Evolutionary conservation across 2,329 filamentous ascomycete genomes (phyloP).

Genomic region (Fusarium pilosicola): DNA sequence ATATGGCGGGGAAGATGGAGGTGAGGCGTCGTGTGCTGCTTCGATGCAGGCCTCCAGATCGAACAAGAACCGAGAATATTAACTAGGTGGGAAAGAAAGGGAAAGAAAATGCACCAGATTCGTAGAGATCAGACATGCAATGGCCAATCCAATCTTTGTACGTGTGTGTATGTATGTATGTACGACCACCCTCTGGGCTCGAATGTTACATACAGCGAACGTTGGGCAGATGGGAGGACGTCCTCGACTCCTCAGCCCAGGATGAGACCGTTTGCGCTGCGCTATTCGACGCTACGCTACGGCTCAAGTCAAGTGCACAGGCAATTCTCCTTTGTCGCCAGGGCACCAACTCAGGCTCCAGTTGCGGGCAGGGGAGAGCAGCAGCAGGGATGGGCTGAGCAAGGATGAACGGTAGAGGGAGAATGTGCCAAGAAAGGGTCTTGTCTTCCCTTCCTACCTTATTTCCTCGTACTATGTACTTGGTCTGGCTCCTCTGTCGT

Average conservation of each 20-base stretch:
- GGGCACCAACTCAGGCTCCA: conserved; percentile 37
- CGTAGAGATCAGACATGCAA: conserved; percentile 21
- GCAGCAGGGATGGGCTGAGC: conserved; percentile 15
- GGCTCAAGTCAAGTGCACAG: conserved; percentile 16
- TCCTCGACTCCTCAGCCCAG: conserved; percentile 3
- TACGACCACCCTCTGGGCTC: conserved; percentile 18
- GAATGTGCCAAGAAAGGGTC: conserved; percentile 37
- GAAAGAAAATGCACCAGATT: conserved; percentile 19
- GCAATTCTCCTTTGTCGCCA: conserved; percentile 41
- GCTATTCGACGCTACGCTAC: neutral
- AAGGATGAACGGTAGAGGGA: conserved; percentile 35
- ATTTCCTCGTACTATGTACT: conserved; percentile 3
- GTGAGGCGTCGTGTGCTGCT: conserved; percentile 38
- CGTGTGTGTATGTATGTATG: conserved; percentile 5
- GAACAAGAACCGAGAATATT: conserved; percentile 23
- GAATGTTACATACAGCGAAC: conserved; percentile 26
- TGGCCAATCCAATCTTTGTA: conserved; percentile 27
- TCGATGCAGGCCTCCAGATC: conserved; percentile 31
- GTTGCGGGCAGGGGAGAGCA: conserved; percentile 35
- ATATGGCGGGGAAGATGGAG: conserved; percentile 31
- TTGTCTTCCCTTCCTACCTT: conserved; percentile 8
- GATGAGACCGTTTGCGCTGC: conserved; percentile 7
- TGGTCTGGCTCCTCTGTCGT: conserved; percentile 5
- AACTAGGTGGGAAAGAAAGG: neutral
- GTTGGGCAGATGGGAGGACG: conserved; percentile 15